These are phyloP conservation scores for Agaricus subrufescens DNA, from an alignment of 768 basidiomycete genomes.

Conservation along the genomic window DNA sequence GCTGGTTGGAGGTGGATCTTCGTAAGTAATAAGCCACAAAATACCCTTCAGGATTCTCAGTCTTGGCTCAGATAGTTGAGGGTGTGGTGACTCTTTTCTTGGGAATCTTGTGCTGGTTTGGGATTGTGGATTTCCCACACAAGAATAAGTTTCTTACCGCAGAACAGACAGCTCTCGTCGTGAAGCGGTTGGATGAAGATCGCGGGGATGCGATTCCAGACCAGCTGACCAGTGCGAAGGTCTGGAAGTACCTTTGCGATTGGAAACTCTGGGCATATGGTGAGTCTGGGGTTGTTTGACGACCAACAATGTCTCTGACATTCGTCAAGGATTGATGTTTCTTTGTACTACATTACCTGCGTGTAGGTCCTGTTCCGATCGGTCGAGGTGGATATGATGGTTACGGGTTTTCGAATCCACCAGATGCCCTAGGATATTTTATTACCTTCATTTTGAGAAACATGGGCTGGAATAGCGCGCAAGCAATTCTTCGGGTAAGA, in stretches of 20 bases:
- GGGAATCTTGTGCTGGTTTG: conserved; percentile 35
- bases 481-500: conserved; percentile 38
- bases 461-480: conserved; percentile 36
- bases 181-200: conserved; percentile 44
- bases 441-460: conserved; percentile 40
- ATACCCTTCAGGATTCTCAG: background rate
- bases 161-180: conserved; percentile 37
- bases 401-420: background rate
- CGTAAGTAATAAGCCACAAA: conserved; percentile 20
- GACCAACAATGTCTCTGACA: background rate
- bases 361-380: conserved; percentile 20
- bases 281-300: conserved; percentile 13
- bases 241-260: conserved; percentile 35
- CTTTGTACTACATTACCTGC: conserved; percentile 39
- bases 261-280: conserved; percentile 47
- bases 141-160: conserved; percentile 39
- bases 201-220: conserved; percentile 48
- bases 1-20: conserved; percentile 51
- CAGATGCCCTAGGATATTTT: conserved; percentile 36
- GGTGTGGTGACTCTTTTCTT: conserved; percentile 38
- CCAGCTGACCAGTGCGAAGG: conserved; percentile 28
- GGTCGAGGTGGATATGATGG: background rate
- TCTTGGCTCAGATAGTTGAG: conserved; percentile 34
- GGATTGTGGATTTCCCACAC: conserved; percentile 43
- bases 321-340: conserved; percentile 34